phyloP scores from a whole-genome alignment of 1,284 basidiomycete genomes.

The Naganishia liquefaciens region DNA sequence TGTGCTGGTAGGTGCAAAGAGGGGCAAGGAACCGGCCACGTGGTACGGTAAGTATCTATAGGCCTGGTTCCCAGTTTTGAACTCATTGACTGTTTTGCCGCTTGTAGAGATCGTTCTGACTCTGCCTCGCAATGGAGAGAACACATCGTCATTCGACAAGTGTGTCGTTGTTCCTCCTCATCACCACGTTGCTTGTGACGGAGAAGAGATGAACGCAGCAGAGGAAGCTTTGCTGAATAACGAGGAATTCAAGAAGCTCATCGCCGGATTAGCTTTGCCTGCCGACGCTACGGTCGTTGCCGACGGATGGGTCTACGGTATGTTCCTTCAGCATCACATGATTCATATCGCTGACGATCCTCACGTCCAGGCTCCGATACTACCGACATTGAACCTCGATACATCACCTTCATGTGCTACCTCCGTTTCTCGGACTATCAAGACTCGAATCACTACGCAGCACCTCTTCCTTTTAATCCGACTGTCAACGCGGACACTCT shows the following conservation, averaged over 20 bases:
- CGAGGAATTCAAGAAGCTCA: slow-evolving; percentile 38
- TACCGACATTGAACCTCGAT: slow-evolving; percentile 25
- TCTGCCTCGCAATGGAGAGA: slow-evolving; percentile 18
- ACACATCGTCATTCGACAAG: background rate
- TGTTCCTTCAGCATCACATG: background rate
- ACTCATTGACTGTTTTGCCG: slow-evolving; percentile 2
- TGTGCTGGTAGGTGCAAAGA: slow-evolving; percentile 37
- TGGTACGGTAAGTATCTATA: slow-evolving; percentile 35
- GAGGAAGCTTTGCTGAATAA: slow-evolving; percentile 40
- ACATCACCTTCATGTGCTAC: slow-evolving; percentile 34
- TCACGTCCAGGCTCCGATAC: slow-evolving; percentile 31
- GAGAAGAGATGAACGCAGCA: slow-evolving; percentile 42
- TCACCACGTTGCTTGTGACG: slow-evolving; percentile 38
- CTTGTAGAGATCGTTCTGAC: slow-evolving; percentile 15
- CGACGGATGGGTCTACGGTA: slow-evolving; percentile 43
- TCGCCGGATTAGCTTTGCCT: slow-evolving; percentile 40
- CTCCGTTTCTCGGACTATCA: slow-evolving; percentile 17
- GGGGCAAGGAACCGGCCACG: slow-evolving; percentile 1
- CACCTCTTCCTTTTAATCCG: slow-evolving; percentile 51
- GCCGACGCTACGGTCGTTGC: slow-evolving; percentile 40
- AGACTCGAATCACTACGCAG: slow-evolving; percentile 49
- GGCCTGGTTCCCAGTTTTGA: too few species aligned
- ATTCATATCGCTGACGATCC: slow-evolving; percentile 30
- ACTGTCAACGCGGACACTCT: slow-evolving; percentile 42
- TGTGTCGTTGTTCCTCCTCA: slow-evolving; percentile 2